phyloP scores from a whole-genome alignment of 257 asterid species.

The Solanum chilense region DNA sequence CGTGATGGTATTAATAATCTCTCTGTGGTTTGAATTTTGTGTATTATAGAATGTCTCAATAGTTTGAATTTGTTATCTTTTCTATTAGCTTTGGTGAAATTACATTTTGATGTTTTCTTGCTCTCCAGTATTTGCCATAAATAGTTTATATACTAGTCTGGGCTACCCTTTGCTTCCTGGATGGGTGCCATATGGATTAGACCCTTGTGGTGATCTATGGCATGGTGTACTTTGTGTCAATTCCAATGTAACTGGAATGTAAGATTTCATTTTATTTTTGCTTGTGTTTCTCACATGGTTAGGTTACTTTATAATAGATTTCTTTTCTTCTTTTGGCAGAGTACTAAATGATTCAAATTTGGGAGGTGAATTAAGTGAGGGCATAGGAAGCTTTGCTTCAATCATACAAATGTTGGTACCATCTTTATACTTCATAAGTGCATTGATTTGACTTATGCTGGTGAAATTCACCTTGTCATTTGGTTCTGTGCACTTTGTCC shows the following conservation, averaged over 20 bases:
- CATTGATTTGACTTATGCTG: neutral
- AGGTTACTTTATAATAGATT: neutral
- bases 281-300: neutral
- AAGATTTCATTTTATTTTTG: slow-evolving; percentile 1
- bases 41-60: neutral
- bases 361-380: slow-evolving; percentile 55
- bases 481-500: neutral
- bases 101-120: neutral
- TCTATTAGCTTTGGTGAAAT: neutral
- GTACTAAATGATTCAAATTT: slow-evolving; percentile 42
- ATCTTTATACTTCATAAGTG: neutral
- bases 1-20: slow-evolving; percentile 53
- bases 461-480: neutral
- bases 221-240: slow-evolving; percentile 84
- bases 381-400: slow-evolving; percentile 55
- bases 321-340: slow-evolving; percentile 20
- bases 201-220: slow-evolving; percentile 89
- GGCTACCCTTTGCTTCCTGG: slow-evolving; percentile 61
- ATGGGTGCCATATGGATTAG: slow-evolving; percentile 74
- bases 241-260: slow-evolving; percentile 65
- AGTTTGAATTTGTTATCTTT: neutral
- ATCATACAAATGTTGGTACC: slow-evolving; percentile 53
- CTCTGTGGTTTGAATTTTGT: neutral
- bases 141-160: slow-evolving; percentile 53
- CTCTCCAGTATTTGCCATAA: slow-evolving; percentile 60